phyloP scores from a whole-genome alignment of 2,329 filamentous ascomycete genomes.

The Westerdykella ornata region DNA sequence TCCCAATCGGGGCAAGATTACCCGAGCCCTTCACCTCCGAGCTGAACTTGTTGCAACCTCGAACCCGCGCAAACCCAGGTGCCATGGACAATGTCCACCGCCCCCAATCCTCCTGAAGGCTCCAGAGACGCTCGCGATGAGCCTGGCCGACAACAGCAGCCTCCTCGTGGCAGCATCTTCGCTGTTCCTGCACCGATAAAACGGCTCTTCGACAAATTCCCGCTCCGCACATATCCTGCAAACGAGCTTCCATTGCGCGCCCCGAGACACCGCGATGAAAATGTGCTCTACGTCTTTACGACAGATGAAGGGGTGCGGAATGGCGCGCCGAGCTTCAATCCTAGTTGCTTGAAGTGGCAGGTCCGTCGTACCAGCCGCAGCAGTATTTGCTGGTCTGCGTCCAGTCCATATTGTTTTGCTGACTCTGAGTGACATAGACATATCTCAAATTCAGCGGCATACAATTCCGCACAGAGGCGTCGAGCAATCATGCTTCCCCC shows the following conservation, averaged over 20 bases:
- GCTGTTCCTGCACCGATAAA: constrained; percentile 68
- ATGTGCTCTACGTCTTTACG: constrained; percentile 71
- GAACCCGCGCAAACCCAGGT: not conserved
- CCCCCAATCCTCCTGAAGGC: not conserved
- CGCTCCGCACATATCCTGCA: constrained; percentile 65
- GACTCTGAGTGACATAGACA: constrained; percentile 49
- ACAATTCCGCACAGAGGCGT: constrained; percentile 59
- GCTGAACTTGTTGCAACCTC: not conserved
- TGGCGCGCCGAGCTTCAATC: constrained; percentile 76
- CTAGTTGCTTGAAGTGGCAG: constrained; percentile 94
- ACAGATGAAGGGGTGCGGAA: constrained; percentile 54
- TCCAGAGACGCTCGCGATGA: constrained; percentile 6
- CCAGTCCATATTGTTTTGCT: not conserved
- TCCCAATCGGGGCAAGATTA: not conserved
- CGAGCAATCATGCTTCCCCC: constrained; percentile 90
- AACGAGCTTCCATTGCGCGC: constrained; percentile 66
- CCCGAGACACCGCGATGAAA: constrained; percentile 42
- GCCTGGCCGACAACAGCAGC: constrained; percentile 3
- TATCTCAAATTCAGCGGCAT: constrained; percentile 73
- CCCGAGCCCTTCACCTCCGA: not conserved
- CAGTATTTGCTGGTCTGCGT: no score
- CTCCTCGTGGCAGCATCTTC: constrained; percentile 28
- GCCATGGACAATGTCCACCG: constrained; percentile 3
- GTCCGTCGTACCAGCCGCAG: constrained; percentile 43
- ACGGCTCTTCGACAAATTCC: constrained; percentile 76